Evolutionary conservation across 345 rosid species (phyloP).

Genomic region (Rhodamnia argentea): DNA sequence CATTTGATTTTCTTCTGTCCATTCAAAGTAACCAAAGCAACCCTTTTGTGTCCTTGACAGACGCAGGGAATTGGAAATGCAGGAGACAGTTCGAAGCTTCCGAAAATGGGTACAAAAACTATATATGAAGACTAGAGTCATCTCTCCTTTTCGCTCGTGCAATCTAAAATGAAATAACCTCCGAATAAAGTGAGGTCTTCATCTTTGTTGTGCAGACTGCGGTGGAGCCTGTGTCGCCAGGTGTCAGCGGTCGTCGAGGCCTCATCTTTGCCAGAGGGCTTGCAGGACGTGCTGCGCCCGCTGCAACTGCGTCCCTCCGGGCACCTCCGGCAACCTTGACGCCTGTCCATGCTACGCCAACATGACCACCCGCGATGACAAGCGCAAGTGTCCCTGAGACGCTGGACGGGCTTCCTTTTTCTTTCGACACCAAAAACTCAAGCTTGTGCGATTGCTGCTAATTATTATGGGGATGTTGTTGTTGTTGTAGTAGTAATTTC

Average conservation of each 20-base stretch:
- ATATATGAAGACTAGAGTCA: neutral
- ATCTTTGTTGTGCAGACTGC: slow-evolving; percentile 26
- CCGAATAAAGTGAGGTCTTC: neutral
- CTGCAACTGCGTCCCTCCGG: slow-evolving; percentile 79
- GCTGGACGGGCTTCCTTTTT: neutral
- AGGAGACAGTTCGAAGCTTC: neutral
- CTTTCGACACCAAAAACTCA: neutral
- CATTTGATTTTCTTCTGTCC: neutral
- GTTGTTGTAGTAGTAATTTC: neutral
- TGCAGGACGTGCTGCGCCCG: slow-evolving; percentile 61
- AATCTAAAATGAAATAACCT: neutral
- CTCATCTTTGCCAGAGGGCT: slow-evolving; percentile 50
- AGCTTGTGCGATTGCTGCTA: neutral
- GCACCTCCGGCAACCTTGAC: slow-evolving; percentile 52
- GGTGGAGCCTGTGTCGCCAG: slow-evolving; percentile 42
- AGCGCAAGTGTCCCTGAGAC: slow-evolving; percentile 60
- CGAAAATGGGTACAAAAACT: neutral
- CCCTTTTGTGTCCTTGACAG: neutral
- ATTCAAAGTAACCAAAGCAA: neutral
- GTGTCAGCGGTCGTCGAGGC: slow-evolving; percentile 52
- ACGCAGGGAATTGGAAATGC: neutral
- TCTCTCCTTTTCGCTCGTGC: neutral
- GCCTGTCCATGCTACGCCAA: slow-evolving; percentile 57
- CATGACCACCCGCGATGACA: slow-evolving; percentile 55
- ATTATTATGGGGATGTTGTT: neutral